Percentiles rank a stretch among this genome's conserved stretches.
These are phyloP conservation scores for Termitomyces sp. DNA, from an alignment of 768 basidiomycete genomes.

Conservation along the genomic window DNA sequence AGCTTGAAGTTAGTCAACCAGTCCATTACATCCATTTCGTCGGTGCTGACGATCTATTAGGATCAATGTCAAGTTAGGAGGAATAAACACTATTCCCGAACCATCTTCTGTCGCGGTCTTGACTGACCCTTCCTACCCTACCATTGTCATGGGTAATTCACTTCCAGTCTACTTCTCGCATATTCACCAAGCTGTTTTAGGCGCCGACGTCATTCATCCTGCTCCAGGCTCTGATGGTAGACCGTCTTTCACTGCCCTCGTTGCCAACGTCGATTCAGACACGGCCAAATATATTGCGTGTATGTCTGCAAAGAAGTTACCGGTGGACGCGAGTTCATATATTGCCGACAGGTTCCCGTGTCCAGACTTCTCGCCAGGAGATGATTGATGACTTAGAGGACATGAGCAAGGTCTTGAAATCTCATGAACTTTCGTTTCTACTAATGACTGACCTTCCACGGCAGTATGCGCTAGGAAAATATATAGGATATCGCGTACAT, in stretches of 20 bases:
- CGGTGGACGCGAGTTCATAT: not conserved
- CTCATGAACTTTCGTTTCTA: not conserved
- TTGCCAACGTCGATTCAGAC: conserved; percentile 73
- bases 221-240: conserved; percentile 73
- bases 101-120: conserved; percentile 58
- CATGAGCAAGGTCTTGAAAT: conserved; percentile 53
- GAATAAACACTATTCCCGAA: conserved; percentile 76
- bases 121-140: conserved; percentile 66
- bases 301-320: conserved; percentile 8
- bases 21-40: not conserved
- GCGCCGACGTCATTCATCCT: conserved; percentile 82
- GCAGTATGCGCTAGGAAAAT: conserved; percentile 51
- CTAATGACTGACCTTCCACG: not conserved
- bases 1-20: conserved; percentile 52
- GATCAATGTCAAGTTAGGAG: conserved; percentile 81
- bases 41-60: conserved; percentile 25
- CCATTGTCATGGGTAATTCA: conserved; percentile 66
- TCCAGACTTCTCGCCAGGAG: conserved; percentile 66
- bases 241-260: conserved; percentile 77
- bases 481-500: conserved; percentile 48
- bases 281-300: conserved; percentile 64
- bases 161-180: not conserved
- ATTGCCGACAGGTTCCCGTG: conserved; percentile 42
- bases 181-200: conserved; percentile 23
- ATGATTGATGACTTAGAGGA: conserved; percentile 66